These are phyloP conservation scores for Funneliformis geosporum DNA, from an alignment of 192 early-diverging fungal genomes.

Conservation along the genomic window DNA sequence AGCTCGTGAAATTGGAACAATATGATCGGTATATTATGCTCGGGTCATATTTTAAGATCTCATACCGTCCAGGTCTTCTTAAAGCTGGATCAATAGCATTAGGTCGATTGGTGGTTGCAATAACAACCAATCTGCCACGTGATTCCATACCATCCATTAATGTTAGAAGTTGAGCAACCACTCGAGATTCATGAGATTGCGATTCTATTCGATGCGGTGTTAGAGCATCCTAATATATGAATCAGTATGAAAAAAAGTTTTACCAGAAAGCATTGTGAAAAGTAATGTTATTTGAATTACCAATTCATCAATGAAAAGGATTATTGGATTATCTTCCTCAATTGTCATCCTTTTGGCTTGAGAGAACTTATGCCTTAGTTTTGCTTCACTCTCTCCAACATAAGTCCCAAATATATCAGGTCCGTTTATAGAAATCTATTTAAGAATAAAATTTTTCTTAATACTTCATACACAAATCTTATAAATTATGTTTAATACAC, in stretches of 20 bases:
- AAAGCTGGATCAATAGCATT: constrained; percentile 84
- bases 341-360: constrained; percentile 58
- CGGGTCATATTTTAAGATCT: background rate
- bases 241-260: constrained; percentile 32
- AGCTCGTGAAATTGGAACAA: too few relatives aligned
- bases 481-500: constrained; percentile 36
- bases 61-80: constrained; percentile 74
- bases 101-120: constrained; percentile 89
- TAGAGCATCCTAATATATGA: constrained; percentile 63
- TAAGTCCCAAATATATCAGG: constrained; percentile 82
- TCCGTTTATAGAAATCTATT: constrained; percentile 69
- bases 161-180: constrained; percentile 89
- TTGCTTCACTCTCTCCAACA: constrained; percentile 86
- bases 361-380: constrained; percentile 68
- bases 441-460: background rate
- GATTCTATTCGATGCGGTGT: constrained; percentile 65
- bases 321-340: constrained; percentile 50
- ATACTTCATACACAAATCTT: constrained; percentile 10
- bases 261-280: background rate
- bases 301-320: constrained; percentile 98
- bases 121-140: constrained; percentile 64
- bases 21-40: too few relatives aligned
- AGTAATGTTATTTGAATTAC: constrained; percentile 40
- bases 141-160: constrained; percentile 84
- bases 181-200: constrained; percentile 66